Conservation (phyloP, 331 rosid species). For the Spiraea crenata region DNA sequence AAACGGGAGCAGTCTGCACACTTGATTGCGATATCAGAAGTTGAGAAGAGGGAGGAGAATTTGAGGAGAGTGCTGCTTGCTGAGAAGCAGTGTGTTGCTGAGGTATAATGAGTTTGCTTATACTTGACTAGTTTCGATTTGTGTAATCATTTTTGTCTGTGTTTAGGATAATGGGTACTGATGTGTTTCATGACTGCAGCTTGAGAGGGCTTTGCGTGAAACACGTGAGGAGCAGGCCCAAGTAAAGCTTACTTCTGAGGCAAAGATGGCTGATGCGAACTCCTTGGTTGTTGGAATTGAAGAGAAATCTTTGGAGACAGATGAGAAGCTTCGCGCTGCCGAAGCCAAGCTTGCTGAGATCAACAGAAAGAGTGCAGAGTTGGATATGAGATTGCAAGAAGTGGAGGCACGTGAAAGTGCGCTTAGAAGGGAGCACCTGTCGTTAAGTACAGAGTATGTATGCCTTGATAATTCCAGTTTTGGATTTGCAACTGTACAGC, state of each 20-base stretch:
- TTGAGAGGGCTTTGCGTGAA: slow-evolving; percentile 64
- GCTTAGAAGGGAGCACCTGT: slow-evolving; percentile 62
- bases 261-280: slow-evolving; percentile 65
- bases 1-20: slow-evolving; percentile 80
- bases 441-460: slow-evolving; percentile 68
- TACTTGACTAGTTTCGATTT: slow-evolving; percentile 8
- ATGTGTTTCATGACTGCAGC: slow-evolving; percentile 50
- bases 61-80: slow-evolving; percentile 54
- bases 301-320: slow-evolving; percentile 61
- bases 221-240: slow-evolving; percentile 54
- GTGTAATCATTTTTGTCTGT: slow-evolving; percentile 11
- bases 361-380: slow-evolving; percentile 60
- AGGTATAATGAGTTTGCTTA: slow-evolving; percentile 40
- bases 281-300: slow-evolving; percentile 66
- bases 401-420: slow-evolving; percentile 66
- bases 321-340: slow-evolving; percentile 65
- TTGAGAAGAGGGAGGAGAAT: slow-evolving; percentile 64
- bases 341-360: slow-evolving; percentile 80
- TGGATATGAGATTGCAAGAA: slow-evolving; percentile 73
- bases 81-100: slow-evolving; percentile 68
- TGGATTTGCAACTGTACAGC: background rate
- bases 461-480: background rate
- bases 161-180: slow-evolving; percentile 10
- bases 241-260: slow-evolving; percentile 45
- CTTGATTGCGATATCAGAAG: slow-evolving; percentile 70